Base-by-base conservation (phyloP, 352 stramenopile species). In the Pythium apleroticum region DNA sequence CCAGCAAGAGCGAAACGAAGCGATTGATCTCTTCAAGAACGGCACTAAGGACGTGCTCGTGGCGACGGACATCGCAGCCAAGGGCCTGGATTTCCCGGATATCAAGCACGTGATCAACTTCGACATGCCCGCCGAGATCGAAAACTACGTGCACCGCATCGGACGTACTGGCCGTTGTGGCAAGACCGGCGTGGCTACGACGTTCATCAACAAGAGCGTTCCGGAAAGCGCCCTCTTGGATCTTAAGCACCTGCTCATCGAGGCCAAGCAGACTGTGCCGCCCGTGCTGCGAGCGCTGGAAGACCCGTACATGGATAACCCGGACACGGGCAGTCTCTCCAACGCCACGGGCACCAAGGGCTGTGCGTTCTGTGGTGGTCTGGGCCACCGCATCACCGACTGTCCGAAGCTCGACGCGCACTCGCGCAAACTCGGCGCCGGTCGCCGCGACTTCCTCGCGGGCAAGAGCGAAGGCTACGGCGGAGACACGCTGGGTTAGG, bases 41-140 rank as follows among this genome's bases (percentile, higher is more conserved):
- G 91, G 94, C 8, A 55, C 63, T 14, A 99, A 99, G 72, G 97
- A 99, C 75, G 97, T 99, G 35, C 78, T 99, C 31, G 96, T 99
- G 11, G 97, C 98, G 3, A 99, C 97, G 0, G 98, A 99, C 77
- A 79, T 99, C 24, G 97, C 97, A 3, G 97, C 98, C 22, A 99
- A 99, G 71, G 98, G 98, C 49, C 80, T 99, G 24, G 98, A 99
- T 73, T 99, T 99, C 62, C 90, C 97, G 0, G 95, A 99, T 72
- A 99, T 99, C 71, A 97, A 99, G 76, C 97, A 99, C 74, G 98
- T 99, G 17, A 99, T 99, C 65, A 99, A 99, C 75, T 99, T 99
- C 71, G 97, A 99, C 76, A 99, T 99, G 98, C 98, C 98, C 0
- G 85, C 82, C 41, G 97, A 99, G 75, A 99, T 99, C 70, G 98